Conservation (phyloP, 352 stramenopile species). For the Pythium chondricola region DNA sequence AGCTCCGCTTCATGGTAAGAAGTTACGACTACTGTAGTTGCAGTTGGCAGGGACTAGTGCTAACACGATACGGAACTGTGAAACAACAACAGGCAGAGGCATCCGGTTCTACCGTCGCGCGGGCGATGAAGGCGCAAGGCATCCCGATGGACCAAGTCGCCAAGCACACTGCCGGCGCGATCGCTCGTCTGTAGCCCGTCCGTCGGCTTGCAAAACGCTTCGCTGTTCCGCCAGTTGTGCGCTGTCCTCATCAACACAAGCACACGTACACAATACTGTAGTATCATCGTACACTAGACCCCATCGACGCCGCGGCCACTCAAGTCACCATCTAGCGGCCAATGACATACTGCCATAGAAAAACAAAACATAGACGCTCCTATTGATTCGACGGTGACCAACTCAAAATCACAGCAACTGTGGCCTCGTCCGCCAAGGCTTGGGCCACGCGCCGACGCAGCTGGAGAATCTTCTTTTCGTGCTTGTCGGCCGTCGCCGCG, state of each 20-base stretch:
- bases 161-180: constrained; percentile 61
- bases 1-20: constrained; percentile 80
- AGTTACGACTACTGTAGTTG: not conserved
- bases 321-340: too few relatives aligned
- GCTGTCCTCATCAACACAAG: too few relatives aligned
- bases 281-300: too few relatives aligned
- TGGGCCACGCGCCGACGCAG: constrained; percentile 40
- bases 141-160: constrained; percentile 69
- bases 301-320: too few relatives aligned
- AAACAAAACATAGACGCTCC: not conserved
- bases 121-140: constrained; percentile 55
- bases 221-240: too few relatives aligned
- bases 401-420: constrained; percentile 31
- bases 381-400: constrained; percentile 29
- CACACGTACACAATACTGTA: too few relatives aligned
- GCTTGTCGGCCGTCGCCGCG: constrained; percentile 43
- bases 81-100: constrained; percentile 47
- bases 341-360: constrained; percentile 3
- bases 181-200: constrained; percentile 45
- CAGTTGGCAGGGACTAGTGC: not conserved
- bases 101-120: constrained; percentile 48
- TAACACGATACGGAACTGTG: too few relatives aligned
- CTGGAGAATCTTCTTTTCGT: constrained; percentile 56
- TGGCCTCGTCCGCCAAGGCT: constrained; percentile 34
- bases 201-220: not conserved